Conservation (phyloP, 2,329 filamentous ascomycete genomes). For the Aspergillus sp. region DNA sequence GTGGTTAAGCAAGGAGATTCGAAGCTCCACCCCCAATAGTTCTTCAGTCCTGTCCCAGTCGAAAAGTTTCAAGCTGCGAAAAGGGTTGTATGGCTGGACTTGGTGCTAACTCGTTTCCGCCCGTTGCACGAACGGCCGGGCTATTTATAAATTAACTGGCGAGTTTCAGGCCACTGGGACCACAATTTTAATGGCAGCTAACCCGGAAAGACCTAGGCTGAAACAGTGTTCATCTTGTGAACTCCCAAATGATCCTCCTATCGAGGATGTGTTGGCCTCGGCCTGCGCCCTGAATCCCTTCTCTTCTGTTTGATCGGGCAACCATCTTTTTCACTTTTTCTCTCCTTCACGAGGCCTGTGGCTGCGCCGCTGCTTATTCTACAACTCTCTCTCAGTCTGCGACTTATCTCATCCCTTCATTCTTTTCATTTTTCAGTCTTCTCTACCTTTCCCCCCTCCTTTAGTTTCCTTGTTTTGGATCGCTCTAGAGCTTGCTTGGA, state of each 20-base stretch:
- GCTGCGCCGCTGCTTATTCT: conserved; percentile 2
- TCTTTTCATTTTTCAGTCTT: not conserved
- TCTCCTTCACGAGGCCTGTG: not conserved
- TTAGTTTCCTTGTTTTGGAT: conserved; percentile 3
- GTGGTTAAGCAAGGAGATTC: too few relatives aligned
- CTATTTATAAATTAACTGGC: not conserved
- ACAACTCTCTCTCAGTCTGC: not conserved
- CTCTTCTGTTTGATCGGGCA: conserved; percentile 4
- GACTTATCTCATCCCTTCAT: not conserved
- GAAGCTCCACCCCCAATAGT: too few relatives aligned
- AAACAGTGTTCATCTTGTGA: conserved; percentile 16
- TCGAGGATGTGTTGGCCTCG: conserved; percentile 1
- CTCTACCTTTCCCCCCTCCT: not conserved
- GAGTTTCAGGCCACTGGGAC: conserved; percentile 1
- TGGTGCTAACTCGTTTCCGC: too few relatives aligned
- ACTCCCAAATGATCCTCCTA: not conserved
- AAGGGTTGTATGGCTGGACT: too few relatives aligned
- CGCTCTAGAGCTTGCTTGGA: not conserved
- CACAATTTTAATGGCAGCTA: conserved; percentile 4
- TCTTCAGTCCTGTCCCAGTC: too few relatives aligned
- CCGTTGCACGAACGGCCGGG: too few relatives aligned
- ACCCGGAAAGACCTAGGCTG: conserved; percentile 6
- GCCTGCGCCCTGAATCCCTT: not conserved
- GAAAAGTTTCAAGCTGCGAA: too few relatives aligned
- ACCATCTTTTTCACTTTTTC: not conserved